Conservation (phyloP, 2,329 filamentous ascomycete species). For the Ascochyta pisi region DNA sequence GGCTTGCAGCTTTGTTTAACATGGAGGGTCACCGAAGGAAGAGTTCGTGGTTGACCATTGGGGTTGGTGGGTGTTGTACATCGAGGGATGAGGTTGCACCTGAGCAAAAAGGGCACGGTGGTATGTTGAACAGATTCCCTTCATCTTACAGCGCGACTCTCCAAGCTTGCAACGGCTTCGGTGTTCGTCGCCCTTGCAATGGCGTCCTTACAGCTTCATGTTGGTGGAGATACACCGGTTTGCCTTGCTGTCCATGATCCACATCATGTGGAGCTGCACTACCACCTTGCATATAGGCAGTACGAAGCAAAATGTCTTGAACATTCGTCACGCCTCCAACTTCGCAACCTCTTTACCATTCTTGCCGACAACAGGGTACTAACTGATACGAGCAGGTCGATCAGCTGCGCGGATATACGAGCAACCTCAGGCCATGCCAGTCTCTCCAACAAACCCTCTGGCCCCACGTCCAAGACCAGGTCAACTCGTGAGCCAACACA, state of each 20-base stretch:
- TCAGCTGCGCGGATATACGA: constrained; percentile 31
- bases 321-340: not conserved
- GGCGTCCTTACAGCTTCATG: constrained; percentile 10
- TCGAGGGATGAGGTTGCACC: constrained; percentile 38
- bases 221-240: constrained; percentile 13
- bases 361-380: not conserved
- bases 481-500: constrained; percentile 43
- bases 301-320: constrained; percentile 1
- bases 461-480: constrained; percentile 43
- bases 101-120: constrained; percentile 32
- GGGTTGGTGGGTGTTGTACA: constrained; percentile 46
- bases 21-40: constrained; percentile 29
- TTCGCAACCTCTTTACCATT: not conserved
- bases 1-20: constrained; percentile 32
- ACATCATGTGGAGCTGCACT: constrained; percentile 13
- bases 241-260: constrained; percentile 18
- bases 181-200: constrained; percentile 1
- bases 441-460: constrained; percentile 20
- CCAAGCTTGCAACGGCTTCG: not conserved
- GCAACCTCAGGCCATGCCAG: constrained; percentile 43
- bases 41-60: constrained; percentile 45
- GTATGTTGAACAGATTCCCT: constrained; percentile 33
- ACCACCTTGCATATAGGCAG: constrained; percentile 10
- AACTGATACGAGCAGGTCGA: not conserved
- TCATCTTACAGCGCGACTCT: constrained; percentile 10